Evolutionary conservation across 257 asterid genomes (phyloP).

Genomic region (Solanum corneliomulleri): DNA sequence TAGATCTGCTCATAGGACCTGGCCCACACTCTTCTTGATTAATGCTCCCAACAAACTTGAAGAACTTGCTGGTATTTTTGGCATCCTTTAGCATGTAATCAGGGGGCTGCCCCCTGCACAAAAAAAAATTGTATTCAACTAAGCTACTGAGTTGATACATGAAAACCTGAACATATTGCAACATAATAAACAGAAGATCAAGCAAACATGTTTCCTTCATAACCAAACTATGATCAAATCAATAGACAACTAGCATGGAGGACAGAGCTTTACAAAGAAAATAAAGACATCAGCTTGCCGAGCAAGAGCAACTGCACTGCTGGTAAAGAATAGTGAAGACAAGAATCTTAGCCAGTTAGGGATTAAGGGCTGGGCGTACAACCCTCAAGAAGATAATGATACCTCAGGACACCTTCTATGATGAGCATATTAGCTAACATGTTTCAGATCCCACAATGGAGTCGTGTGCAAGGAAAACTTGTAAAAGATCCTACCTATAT

Average conservation of each 20-base stretch:
- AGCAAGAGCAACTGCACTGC: not conserved
- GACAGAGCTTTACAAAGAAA: not conserved
- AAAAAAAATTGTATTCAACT: conserved; percentile 9
- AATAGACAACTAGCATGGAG: not conserved
- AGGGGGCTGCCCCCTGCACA: conserved; percentile 88
- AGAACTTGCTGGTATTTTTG: conserved; percentile 84
- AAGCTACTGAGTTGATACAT: conserved; percentile 15
- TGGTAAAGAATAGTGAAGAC: not conserved
- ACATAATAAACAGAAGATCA: not conserved
- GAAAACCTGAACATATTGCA: conserved; percentile 15
- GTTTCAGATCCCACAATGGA: not conserved
- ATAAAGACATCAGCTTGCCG: not conserved
- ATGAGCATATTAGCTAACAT: not conserved
- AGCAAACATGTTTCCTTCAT: not conserved
- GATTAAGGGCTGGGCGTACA: not conserved
- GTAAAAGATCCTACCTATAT: not conserved
- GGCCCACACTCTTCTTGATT: conserved; percentile 51
- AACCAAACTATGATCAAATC: not conserved
- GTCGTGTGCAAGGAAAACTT: not conserved
- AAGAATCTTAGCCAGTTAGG: not conserved
- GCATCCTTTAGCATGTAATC: conserved; percentile 78
- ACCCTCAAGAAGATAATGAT: not conserved
- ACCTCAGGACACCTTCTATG: not conserved
- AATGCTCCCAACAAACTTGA: conserved; percentile 71
- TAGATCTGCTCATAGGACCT: conserved; percentile 36